Evolutionary conservation across 495 filamentous ascomycete species (phyloP).

Genomic region (Glutinoglossum americanum): DNA sequence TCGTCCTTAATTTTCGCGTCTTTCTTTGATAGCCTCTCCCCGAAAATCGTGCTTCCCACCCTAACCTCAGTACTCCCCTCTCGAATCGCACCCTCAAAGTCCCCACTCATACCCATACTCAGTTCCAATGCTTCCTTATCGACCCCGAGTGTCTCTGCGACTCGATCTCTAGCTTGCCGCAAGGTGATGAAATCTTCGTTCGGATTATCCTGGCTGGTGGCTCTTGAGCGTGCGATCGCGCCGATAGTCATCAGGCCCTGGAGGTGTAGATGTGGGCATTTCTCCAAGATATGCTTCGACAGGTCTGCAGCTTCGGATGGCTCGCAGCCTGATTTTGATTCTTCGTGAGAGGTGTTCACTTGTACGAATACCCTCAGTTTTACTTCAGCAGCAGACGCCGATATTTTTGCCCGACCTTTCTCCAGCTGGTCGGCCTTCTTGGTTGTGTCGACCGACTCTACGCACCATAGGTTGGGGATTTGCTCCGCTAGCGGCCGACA

Average conservation of each 20-base stretch:
- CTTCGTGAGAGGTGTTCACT: constrained; percentile 84
- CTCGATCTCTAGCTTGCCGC: constrained; percentile 43
- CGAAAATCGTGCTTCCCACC: constrained; percentile 90
- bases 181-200: constrained; percentile 76
- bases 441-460: constrained; percentile 66
- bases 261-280: constrained; percentile 51
- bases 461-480: constrained; percentile 79
- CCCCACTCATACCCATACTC: constrained; percentile 78
- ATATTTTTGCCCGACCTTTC: constrained; percentile 42
- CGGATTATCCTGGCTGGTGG: constrained; percentile 43
- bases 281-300: constrained; percentile 30
- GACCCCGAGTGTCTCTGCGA: constrained; percentile 28
- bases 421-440: constrained; percentile 75
- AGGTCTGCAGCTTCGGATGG: constrained; percentile 28
- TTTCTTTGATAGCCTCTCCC: constrained; percentile 47
- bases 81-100: constrained; percentile 76
- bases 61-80: constrained; percentile 81
- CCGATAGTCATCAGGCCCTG: constrained; percentile 94
- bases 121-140: constrained; percentile 30
- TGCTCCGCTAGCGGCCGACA: constrained; percentile 65
- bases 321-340: constrained; percentile 57
- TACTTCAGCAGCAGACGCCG: constrained; percentile 4
- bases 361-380: constrained; percentile 64
- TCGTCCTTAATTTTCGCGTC: constrained; percentile 24
- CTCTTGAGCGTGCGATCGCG: constrained; percentile 62